Evolutionary conservation across 1,284 basidiomycete species (phyloP), one percentile per base, ranked within the genome.

Genomic region (Leccinum huronense): DNA sequence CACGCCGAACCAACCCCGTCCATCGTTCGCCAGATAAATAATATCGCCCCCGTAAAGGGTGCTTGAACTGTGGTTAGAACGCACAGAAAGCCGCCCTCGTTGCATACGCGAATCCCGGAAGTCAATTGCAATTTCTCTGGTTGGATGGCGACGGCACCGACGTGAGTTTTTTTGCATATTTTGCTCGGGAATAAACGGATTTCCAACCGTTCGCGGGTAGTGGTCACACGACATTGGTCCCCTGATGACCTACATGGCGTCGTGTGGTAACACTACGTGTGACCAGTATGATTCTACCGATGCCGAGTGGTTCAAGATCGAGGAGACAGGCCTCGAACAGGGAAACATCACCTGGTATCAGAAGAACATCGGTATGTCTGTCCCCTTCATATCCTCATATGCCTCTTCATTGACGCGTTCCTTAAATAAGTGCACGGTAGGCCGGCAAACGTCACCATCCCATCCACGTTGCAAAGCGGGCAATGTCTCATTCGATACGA

Each of bases 201-300:
- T 19, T 53, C 13, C 30, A 63, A 55, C 55, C 40, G 51, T 19
- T 19, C 6, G 57, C 27, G 45, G 61, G 40, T 36, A 90, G 86
- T 90, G 88, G 89, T 85, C 86, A 2, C 90, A 92, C 70, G 80
- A 89, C 64, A 86, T 79, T 11, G 90, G 90, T 4, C 89, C 90
- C 2, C 76, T 91, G 71, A 79, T 91, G 76, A 88, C 86, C 45
- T 92, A 92, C 72, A 81, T 92, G 81, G 83, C 88, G 0, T 79
- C 82, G 13, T 91, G 89, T 68, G 84, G 83, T 2, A 72, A 76
- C 30, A 78, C 78, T 0, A 77, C 83, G 2, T 90, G 89, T 75
- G 80, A 83, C 71, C 75, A 86, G 66, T 90, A 86, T 74, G 79
- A 90, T 69, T 70, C 83, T 2, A 77, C 80, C 5, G 72, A 80